phyloP scores from a whole-genome alignment of 306 rosid genomes.

The Alnus glutinosa region DNA sequence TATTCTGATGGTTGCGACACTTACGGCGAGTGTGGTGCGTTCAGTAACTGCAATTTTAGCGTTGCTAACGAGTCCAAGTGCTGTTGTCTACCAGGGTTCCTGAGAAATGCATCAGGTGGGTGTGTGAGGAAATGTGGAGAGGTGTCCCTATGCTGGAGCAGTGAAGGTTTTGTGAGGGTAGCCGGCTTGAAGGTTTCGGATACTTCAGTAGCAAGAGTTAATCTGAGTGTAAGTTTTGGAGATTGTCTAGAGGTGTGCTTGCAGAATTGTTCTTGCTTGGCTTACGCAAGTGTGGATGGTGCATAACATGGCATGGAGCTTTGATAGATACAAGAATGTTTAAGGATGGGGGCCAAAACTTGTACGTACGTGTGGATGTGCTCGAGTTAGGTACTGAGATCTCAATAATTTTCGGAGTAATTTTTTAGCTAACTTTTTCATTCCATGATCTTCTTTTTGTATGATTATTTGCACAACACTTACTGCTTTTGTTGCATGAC shows the following conservation, averaged over 20 bases:
- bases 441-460: too few relatives aligned
- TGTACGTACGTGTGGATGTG: not conserved
- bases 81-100: slow-evolving; percentile 15
- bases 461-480: too few relatives aligned
- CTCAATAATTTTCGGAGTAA: not conserved
- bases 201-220: slow-evolving; percentile 19
- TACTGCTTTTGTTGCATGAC: too few relatives aligned
- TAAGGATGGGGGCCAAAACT: not conserved
- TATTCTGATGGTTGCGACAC: not conserved
- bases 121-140: slow-evolving; percentile 28
- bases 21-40: not conserved
- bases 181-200: slow-evolving; percentile 34
- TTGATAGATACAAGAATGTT: slow-evolving; percentile 7
- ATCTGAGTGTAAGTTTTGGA: not conserved
- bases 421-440: not conserved
- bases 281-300: slow-evolving; percentile 36
- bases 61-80: not conserved
- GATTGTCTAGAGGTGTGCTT: slow-evolving; percentile 29
- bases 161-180: slow-evolving; percentile 43
- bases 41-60: not conserved
- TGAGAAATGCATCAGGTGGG: slow-evolving; percentile 36
- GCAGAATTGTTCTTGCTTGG: slow-evolving; percentile 26
- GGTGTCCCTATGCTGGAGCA: slow-evolving; percentile 28
- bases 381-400: not conserved
- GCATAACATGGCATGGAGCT: slow-evolving; percentile 34